phyloP scores from a whole-genome alignment of 2,329 filamentous ascomycete species.

The Diaporthe vexans region DNA sequence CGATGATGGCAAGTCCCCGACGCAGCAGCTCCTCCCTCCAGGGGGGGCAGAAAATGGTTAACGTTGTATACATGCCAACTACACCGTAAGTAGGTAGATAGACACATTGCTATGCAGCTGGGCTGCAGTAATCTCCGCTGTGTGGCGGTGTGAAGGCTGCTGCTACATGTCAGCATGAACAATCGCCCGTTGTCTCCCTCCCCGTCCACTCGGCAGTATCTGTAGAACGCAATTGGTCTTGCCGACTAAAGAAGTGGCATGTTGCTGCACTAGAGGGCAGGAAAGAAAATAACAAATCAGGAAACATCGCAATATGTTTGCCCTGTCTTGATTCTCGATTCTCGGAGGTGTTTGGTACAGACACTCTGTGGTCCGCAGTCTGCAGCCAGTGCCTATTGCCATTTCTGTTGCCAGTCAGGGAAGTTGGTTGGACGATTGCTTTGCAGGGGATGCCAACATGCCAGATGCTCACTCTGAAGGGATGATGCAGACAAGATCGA shows the following conservation, averaged over 20 bases:
- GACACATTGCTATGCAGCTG: conserved; percentile 7
- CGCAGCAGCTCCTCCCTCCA: not conserved
- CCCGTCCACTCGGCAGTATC: conserved; percentile 2
- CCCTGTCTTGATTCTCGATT: not conserved
- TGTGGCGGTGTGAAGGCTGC: conserved; percentile 26
- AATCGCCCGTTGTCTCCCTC: conserved; percentile 14
- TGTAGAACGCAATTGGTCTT: not conserved
- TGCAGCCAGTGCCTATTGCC: conserved; percentile 8
- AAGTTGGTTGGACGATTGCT: conserved; percentile 36
- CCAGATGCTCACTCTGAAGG: conserved; percentile 26
- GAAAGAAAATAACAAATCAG: not conserved
- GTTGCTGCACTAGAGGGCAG: not conserved
- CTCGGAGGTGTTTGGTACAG: not conserved
- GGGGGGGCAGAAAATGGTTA: not conserved
- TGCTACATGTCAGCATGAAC: conserved; percentile 24
- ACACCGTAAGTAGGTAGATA: not conserved
- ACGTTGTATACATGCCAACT: not conserved
- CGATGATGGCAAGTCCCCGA: not conserved
- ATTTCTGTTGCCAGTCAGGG: conserved; percentile 33
- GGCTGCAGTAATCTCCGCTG: conserved; percentile 29
- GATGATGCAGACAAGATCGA: conserved; percentile 32
- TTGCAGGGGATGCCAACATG: conserved; percentile 36
- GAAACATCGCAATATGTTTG: not conserved
- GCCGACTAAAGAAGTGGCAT: not conserved
- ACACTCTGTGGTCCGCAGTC: conserved; percentile 3